Percentiles rank a stretch among this genome's conserved stretches.
Conservation (phyloP, 2,329 filamentous ascomycete species). For the Dichotomopilus funicola region DNA sequence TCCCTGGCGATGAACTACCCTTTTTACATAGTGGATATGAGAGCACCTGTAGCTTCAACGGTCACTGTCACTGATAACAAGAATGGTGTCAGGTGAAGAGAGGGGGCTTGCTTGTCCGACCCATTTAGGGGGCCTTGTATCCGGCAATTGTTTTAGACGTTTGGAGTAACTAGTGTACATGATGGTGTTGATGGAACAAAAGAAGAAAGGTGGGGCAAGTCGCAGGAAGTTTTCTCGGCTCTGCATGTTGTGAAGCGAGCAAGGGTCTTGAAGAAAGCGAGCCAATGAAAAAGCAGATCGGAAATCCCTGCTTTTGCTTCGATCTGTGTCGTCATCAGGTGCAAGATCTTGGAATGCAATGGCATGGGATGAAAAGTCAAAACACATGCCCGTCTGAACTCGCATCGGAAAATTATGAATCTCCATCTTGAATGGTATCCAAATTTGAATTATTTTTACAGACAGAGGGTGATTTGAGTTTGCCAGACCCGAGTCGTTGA, state of each 20-base stretch:
- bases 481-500: no score
- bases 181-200: neutral
- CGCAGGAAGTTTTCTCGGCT: neutral
- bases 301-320: slow-evolving; percentile 1
- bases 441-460: neutral
- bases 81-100: no score
- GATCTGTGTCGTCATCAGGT: slow-evolving; percentile 22
- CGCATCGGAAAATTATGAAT: neutral
- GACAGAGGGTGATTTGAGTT: no score
- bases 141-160: no score
- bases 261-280: neutral
- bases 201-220: neutral
- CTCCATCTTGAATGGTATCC: neutral
- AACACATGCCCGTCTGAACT: slow-evolving; percentile 3
- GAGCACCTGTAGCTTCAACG: no score
- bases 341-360: slow-evolving; percentile 19
- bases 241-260: slow-evolving; percentile 1
- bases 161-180: no score
- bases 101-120: no score
- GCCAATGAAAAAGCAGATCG: neutral
- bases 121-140: no score
- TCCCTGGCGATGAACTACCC: no score
- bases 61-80: no score
- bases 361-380: neutral
- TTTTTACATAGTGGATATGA: no score